Base-by-base conservation (phyloP, 2,329 filamentous ascomycete genomes). In the Fusarium sp. region DNA sequence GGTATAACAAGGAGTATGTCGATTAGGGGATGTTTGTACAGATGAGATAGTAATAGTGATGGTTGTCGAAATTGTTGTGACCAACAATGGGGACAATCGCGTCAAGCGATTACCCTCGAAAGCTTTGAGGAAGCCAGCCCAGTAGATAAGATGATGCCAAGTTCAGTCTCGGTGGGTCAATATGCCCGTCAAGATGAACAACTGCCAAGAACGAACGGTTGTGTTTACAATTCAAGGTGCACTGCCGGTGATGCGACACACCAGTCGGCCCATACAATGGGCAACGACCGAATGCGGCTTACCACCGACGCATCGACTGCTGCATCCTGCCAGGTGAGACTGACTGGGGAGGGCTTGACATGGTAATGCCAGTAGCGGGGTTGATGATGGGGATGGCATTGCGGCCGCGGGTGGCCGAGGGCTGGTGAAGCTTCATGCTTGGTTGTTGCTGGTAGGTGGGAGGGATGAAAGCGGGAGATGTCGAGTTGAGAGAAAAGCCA, bases 341-440 rank as follows among this genome's bases (percentile, higher is more conserved):
- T 62, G 88, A 89, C 40, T 90, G 90, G 24, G 95, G 93, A 71
- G 95, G 95, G 83, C 93, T 97, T 56, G 93, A 90, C 84, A 97
- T 91, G 75, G 89, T 88, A 78, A 94, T 89, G 76, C 96, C 94
- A 57, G 95, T 97, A 72, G 88, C 92, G 54, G 96, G 96, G 85
- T 99, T 97, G 81, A 98, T 93, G 78, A 99, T 99, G 61, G 95
- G 95, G 71, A 98, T 98, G 75, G 96, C 93, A 79, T 97, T 98
- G 80, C 94, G 93, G 59, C 91, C 89, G 72, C 96, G 92, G 68
- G 94, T 93, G 65, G 94, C 93, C 65, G 94, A 86, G 63, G 94
- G 93, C 83, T 97, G 95, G 81, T 97, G 93, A 66, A 96, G 85
- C 83, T 97, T 97, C 73, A 95, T 73, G 84, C 80, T 88, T 65